Percentiles rank a stretch among this genome's conserved stretches.
phyloP scores from a whole-genome alignment of 108 stramenopile species.

The Cyclostephanos tholiformis region DNA sequence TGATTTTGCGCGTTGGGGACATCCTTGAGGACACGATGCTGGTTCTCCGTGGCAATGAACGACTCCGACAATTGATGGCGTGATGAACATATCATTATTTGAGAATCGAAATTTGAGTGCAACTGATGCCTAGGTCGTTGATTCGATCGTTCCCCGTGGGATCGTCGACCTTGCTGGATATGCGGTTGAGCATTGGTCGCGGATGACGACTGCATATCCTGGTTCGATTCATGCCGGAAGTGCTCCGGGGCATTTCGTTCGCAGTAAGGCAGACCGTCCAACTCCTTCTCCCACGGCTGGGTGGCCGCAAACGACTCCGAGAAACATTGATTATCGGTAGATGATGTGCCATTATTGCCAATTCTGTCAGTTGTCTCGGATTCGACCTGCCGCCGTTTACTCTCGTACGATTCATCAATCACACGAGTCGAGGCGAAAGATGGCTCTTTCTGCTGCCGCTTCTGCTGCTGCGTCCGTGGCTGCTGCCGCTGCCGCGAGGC shows the following conservation, averaged over 20 bases:
- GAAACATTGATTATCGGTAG: not conserved
- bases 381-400: not conserved
- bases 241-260: not conserved
- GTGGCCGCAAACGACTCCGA: conserved; percentile 23
- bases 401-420: not conserved
- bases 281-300: conserved; percentile 37
- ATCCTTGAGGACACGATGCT: not conserved
- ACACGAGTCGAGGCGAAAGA: not conserved
- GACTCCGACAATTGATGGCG: not conserved
- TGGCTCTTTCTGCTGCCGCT: not conserved
- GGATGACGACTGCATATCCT: not conserved
- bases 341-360: conserved; percentile 2
- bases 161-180: not conserved
- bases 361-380: conserved; percentile 3
- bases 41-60: no score
- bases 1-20: not conserved
- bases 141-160: not conserved
- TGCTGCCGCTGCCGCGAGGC: not conserved
- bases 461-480: not conserved
- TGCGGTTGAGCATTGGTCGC: conserved; percentile 1
- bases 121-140: not conserved
- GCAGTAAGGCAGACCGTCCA: not conserved
- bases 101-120: not conserved
- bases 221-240: conserved; percentile 6
- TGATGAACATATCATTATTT: not conserved